A percentile compares a stretch with the other conserved stretches of the same genome.
Conservation (phyloP, 2,329 filamentous ascomycete species). For the Ciborinia camelliae region DNA sequence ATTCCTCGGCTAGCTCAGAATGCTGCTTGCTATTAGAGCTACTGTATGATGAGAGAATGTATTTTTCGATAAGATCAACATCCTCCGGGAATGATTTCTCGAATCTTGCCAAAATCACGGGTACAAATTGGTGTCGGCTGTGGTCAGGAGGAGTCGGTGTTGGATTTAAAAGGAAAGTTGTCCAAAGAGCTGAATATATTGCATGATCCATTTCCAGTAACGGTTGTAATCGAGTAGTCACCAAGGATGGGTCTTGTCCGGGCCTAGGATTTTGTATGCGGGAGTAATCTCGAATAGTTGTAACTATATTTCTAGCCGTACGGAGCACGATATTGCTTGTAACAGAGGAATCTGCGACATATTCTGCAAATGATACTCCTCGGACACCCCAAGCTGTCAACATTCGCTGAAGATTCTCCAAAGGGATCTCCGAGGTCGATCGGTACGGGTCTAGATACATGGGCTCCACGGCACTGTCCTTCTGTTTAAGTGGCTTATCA, state of each 20-base stretch:
- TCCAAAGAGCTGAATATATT: constrained; percentile 41
- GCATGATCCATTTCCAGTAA: constrained; percentile 39
- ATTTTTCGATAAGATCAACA: constrained; percentile 39
- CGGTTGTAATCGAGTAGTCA: constrained; percentile 34
- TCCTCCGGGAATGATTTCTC: constrained; percentile 41
- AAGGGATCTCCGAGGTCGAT: constrained; percentile 62
- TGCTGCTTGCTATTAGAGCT: constrained; percentile 36
- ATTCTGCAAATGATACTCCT: constrained; percentile 46
- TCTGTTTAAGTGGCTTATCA: constrained; percentile 40
- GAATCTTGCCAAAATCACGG: constrained; percentile 38
- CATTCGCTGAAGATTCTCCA: constrained; percentile 55
- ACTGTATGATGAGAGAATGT: constrained; percentile 38
- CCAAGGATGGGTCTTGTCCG: constrained; percentile 26
- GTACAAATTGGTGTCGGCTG: constrained; percentile 37
- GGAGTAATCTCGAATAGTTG: constrained; percentile 56
- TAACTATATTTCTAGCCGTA: constrained; percentile 76
- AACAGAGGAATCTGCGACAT: constrained; percentile 58
- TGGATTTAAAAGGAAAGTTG: constrained; percentile 38
- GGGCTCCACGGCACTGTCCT: constrained; percentile 44
- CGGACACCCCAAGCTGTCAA: constrained; percentile 48
- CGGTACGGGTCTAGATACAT: constrained; percentile 87
- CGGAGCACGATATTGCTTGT: constrained; percentile 68
- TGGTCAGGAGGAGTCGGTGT: constrained; percentile 26
- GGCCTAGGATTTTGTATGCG: constrained; percentile 22
- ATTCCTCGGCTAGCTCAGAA: constrained; percentile 47